phyloP scores from a whole-genome alignment of 768 basidiomycete genomes.

The Suillus placidus region DNA sequence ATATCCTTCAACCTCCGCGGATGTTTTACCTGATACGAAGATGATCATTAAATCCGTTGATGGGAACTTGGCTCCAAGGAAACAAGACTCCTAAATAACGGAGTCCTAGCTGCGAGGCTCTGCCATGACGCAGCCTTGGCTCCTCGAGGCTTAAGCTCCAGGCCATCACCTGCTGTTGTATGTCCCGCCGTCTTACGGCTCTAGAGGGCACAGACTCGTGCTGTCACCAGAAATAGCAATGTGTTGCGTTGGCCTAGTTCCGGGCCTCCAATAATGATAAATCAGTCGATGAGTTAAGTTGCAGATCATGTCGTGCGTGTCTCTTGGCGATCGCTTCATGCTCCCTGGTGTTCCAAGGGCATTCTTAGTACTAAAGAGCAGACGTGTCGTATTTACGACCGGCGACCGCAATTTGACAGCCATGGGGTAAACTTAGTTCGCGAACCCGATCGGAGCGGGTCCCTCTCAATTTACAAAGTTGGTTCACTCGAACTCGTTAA shows the following conservation, averaged over 20 bases:
- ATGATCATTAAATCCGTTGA: slow-evolving; percentile 6
- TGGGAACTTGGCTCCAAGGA: slow-evolving; percentile 1
- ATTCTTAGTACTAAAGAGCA: background rate
- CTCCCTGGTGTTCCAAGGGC: background rate
- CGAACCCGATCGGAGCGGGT: background rate
- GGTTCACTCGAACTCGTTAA: background rate
- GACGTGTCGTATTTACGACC: background rate
- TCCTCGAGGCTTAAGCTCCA: background rate
- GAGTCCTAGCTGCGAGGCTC: background rate
- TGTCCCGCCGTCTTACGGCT: background rate
- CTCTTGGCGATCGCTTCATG: background rate
- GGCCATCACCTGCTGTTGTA: background rate
- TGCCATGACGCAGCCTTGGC: background rate
- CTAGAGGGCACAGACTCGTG: background rate
- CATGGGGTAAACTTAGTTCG: background rate
- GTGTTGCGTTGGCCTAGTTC: background rate
- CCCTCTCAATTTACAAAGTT: background rate
- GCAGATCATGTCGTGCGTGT: slow-evolving; percentile 4
- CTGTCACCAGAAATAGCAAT: background rate
- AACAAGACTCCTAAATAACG: background rate
- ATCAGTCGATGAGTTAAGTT: background rate
- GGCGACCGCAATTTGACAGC: background rate
- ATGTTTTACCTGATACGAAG: background rate
- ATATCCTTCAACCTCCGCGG: slow-evolving; percentile 1
- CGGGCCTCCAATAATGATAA: background rate